Evolutionary conservation across 1,139 yeast species (phyloP), one percentile per base, ranked within the genome.

Genomic region (Taphrina betulina): DNA sequence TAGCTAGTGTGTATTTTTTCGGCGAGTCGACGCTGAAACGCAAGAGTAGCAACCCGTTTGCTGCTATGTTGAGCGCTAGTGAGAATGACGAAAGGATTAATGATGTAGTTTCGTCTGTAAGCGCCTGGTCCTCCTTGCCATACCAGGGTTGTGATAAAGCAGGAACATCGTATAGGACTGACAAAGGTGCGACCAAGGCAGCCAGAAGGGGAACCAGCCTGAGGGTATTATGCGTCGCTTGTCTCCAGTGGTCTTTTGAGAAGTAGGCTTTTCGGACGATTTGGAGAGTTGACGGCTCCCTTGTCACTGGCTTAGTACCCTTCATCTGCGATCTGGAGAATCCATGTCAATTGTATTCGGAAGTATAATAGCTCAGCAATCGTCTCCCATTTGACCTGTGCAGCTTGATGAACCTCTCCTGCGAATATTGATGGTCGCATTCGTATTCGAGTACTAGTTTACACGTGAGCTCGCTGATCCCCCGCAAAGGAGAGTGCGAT

Each of bases 101-200:
- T 16, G 42, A 41, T 17, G 37, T 34, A 28, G 8, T 35, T 16
- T 41, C 50, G 17, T 52, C 56, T 28, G 56, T 50, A 14, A 50
- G 20, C 16, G n/a, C 10, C 31, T 41, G 36, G 10, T 14, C 31
- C 26, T 52, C 56, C n/a, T 23, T 16, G 22, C 56, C 56, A 10
- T 52, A 42, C 56, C 56, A 52, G 8, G 50, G 56, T 29, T 52
- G 56, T 5, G 48, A 19, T 20, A 52, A 36, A n/a, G 56, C 48
- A 10, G 56, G 56, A 3, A 52, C 42, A 28, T 41, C 56, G 12
- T 26, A 12, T 8, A 52, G 50, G 10, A 50, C 54, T 12, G 46
- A 38, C 8, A 50, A 26, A 22, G 54, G 54, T 23, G 54, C 54
- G 22, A 50, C 40, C 14, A 50, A 38, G 20, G 43, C 35, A 5